These are phyloP conservation scores for Hypocrella siamensis DNA, from an alignment of 2,329 filamentous ascomycete genomes.

Conservation along the genomic window DNA sequence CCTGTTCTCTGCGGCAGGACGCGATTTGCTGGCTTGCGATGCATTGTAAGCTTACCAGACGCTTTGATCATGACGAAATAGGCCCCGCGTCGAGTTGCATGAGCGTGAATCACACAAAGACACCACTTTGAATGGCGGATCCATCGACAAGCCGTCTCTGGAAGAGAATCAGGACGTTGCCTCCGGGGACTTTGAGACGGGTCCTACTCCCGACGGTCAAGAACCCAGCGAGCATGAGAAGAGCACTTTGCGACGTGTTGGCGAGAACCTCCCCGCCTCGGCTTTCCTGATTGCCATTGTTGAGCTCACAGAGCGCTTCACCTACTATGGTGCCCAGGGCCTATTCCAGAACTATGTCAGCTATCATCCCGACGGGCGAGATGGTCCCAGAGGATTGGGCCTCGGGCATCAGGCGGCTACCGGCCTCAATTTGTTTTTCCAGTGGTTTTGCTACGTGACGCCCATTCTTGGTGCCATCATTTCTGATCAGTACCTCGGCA, in stretches of 20 bases:
- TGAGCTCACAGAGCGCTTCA: constrained; percentile 41
- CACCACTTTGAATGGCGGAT: constrained; percentile 11
- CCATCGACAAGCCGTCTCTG: constrained; percentile 7
- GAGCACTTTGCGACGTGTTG: constrained; percentile 31
- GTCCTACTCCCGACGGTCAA: constrained; percentile 25
- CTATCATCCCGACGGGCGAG: constrained; percentile 15
- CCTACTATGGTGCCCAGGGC: constrained; percentile 38
- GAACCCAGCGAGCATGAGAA: constrained; percentile 38
- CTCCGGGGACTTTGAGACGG: constrained; percentile 11
- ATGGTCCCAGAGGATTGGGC: constrained; percentile 33
- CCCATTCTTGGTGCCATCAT: constrained; percentile 36
- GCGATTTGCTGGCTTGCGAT: no score
- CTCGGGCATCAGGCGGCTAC: constrained; percentile 39
- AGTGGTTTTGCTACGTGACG: constrained; percentile 30
- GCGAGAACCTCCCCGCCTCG: constrained; percentile 36
- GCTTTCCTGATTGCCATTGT: constrained; percentile 41
- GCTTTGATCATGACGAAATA: constrained; percentile 5
- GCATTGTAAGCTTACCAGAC: no score
- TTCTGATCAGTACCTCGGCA: constrained; percentile 41
- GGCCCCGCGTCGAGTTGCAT: constrained; percentile 13
- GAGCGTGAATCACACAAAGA: constrained; percentile 10
- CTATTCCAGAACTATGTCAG: constrained; percentile 40
- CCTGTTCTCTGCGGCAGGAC: background rate
- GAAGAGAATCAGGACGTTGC: constrained; percentile 10
- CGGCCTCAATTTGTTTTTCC: constrained; percentile 38